Base-by-base conservation (phyloP, 2,329 filamentous ascomycete species). In the Aspergillus felis region DNA sequence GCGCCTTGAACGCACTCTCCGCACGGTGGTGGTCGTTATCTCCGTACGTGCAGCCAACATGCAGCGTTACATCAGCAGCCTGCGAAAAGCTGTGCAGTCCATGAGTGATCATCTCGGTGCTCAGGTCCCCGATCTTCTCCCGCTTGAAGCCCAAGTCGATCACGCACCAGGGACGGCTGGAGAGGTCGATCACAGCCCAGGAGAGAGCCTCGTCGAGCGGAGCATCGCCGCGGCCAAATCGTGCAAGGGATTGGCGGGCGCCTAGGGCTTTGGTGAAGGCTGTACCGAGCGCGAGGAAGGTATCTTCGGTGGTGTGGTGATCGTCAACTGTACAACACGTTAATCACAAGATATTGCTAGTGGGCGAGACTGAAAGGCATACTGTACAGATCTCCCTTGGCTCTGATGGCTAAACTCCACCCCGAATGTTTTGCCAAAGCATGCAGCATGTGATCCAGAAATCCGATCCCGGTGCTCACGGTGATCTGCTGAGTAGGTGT, bases 381-480 rank as follows among this genome's bases (percentile, higher is more conserved):
- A 93, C 90, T 96, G 80, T 96, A 90, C 54, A 97, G 79, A 78
- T 99, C 94, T 55, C 94, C 94, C 74, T 88, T 84, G 76, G 91
- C 95, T 63, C 86, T 82, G 57, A 99, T 80, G 32, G 86, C 86
- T 66, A 99, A 78, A 79, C 89, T 94, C 94, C 93, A 97, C 61
- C 94, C 93, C 5, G 90, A 87, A 78, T 99, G 94, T 78, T 99
- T 97, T 52, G 94, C 90, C 55, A 97, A 83, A 5, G 94, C 94
- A 77, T 99, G 94, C 52, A 97, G 84, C 93, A 99, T 97, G 81
- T 99, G 94, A 79, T 99, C 94, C 56, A 99, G 82, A 78, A 99
- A 99, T 58, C 94, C 94, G 75, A 99, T 96, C 63, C 94, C 94
- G 0, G 93, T 96, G 81, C 91, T 87, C 64, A 97, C 83, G 71